Base-by-base conservation (phyloP, 768 basidiomycete genomes). In the Kwoniella sp. region DNA sequence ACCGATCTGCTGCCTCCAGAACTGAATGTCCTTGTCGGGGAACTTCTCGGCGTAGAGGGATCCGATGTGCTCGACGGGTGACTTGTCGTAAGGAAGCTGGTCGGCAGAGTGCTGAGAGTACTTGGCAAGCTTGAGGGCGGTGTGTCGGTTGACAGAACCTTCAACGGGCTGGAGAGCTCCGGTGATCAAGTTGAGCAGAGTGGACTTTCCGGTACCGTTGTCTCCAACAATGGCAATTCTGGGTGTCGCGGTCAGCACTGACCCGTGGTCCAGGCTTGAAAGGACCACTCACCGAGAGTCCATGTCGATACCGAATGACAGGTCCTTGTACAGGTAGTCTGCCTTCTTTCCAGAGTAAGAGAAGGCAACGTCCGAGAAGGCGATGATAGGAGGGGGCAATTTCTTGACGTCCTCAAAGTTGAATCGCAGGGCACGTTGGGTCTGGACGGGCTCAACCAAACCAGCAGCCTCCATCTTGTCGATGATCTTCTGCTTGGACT, bases 401-500 rank as follows among this genome's bases (percentile, higher is more conserved):
- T 85, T 91, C 65, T 81, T 80, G 58, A 96, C 83, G 65, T 93
- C 90, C 75, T 98, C 93, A 67, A 98, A 99, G 81, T 93, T 85
- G 82, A 98, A 99, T 44, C 83, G 79, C 28, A 99, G 79, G 14
- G 82, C 82, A 63, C 82, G 83, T 29, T 81, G 79, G 3, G 74
- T 73, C 70, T 92, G 89, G 53, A 95, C 78, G 77, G 89, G 90
- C 76, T 99, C 89, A 70, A 99, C 81, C 36, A 99, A 80, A 57
- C 93, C 93, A 12, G 92, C 93, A 23, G 93, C 93, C 80, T 99
- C 95, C 93, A 99, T 99, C 83, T 99, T 99, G 80, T 99, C 93
- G 76, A 99, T 93, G 59, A 99, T 98, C 82, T 99, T 99, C 76
- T 99, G 93, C 75, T 99, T 99, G 44, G 92, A 96, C 78, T 99